These are phyloP conservation scores for Thermothielavioides terrestris DNA, from an alignment of 495 filamentous ascomycete species.

Conservation along the genomic window DNA sequence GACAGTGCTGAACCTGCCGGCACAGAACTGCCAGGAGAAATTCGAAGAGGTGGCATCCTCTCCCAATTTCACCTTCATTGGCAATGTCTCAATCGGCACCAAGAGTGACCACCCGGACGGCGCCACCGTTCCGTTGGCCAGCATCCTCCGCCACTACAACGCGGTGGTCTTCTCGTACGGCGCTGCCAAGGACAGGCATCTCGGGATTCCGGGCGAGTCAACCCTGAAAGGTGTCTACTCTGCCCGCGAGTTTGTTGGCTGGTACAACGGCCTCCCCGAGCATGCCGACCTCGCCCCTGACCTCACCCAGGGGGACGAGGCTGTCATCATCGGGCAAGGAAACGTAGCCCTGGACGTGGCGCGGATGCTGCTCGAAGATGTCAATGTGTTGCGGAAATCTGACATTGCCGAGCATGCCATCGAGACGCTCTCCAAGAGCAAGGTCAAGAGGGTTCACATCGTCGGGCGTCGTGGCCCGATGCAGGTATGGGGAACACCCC, in stretches of 20 bases:
- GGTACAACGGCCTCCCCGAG: conserved; percentile 95
- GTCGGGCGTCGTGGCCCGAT: conserved; percentile 81
- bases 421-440: conserved; percentile 61
- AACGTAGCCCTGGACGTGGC: conserved; percentile 95
- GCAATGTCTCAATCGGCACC: conserved; percentile 74
- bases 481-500: conserved; percentile 50
- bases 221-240: conserved; percentile 67
- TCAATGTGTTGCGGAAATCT: conserved; percentile 65
- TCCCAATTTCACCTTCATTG: conserved; percentile 80
- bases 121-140: conserved; percentile 54
- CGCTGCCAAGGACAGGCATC: conserved; percentile 67
- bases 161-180: conserved; percentile 91
- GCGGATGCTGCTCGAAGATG: conserved; percentile 67
- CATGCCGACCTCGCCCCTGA: conserved; percentile 68
- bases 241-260: conserved; percentile 89
- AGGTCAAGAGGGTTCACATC: conserved; percentile 68
- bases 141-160: conserved; percentile 76
- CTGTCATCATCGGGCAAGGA: conserved; percentile 85
- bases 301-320: conserved; percentile 69
- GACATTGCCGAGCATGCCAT: conserved; percentile 83
- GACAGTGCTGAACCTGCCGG: not conserved
- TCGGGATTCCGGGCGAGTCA: conserved; percentile 82
- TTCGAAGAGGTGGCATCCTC: conserved; percentile 80
- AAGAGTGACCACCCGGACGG: conserved; percentile 32
- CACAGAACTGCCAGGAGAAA: conserved; percentile 85